phyloP scores from a whole-genome alignment of 768 basidiomycete species.

The Mycena olivaceomarginata region DNA sequence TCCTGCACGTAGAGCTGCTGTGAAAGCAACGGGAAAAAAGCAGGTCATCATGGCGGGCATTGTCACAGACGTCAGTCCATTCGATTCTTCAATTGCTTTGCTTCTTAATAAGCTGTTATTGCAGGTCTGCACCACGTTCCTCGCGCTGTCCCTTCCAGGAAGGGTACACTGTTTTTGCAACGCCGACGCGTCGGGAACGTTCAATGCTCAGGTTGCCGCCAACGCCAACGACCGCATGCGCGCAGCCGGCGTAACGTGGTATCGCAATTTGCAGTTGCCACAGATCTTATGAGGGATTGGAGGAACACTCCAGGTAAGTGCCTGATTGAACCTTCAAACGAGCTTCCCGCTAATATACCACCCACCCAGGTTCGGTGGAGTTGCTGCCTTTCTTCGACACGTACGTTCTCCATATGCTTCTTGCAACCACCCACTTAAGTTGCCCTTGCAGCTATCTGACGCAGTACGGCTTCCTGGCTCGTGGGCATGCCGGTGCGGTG shows the following conservation, averaged over 20 bases:
- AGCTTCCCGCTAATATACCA: not conserved
- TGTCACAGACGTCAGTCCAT: conserved; percentile 64
- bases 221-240: conserved; percentile 71
- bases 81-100: not conserved
- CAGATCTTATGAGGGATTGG: conserved; percentile 73
- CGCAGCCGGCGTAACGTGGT: conserved; percentile 66
- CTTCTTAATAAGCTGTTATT: not conserved
- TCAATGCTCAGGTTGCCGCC: conserved; percentile 60
- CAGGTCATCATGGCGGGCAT: conserved; percentile 72
- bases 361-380: conserved; percentile 52
- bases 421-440: not conserved
- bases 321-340: not conserved
- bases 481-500: conserved; percentile 56
- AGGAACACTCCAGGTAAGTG: conserved; percentile 62
- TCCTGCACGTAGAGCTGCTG: conserved; percentile 51
- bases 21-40: conserved; percentile 68
- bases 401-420: conserved; percentile 51
- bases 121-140: conserved; percentile 70
- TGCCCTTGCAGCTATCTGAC: conserved; percentile 52
- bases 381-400: conserved; percentile 66
- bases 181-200: conserved; percentile 67
- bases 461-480: conserved; percentile 54
- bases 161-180: conserved; percentile 70
- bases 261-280: conserved; percentile 64
- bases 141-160: conserved; percentile 68